These are phyloP conservation scores for Apophysomyces trapeziformis DNA, from an alignment of 371 early-diverging fungal genomes.

Conservation along the genomic window DNA sequence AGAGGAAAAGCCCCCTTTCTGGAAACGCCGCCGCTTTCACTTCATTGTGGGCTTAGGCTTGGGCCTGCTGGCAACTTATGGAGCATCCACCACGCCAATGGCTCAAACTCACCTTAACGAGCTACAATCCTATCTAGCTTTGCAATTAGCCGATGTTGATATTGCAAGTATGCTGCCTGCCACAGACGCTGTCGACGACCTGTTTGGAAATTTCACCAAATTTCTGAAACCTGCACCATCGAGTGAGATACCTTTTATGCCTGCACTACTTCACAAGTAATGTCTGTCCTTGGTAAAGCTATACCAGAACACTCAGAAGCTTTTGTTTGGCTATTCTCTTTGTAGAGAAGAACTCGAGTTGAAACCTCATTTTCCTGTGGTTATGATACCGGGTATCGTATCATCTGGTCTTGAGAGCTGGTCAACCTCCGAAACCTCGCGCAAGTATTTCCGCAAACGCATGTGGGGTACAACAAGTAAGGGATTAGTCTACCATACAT, in stretches of 20 bases:
- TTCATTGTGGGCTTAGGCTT: constrained; percentile 35
- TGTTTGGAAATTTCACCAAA: constrained; percentile 61
- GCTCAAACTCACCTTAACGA: constrained; percentile 35
- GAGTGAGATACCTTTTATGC: constrained; percentile 47
- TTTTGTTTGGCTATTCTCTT: too few species aligned
- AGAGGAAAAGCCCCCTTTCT: constrained; percentile 22
- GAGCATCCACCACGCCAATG: constrained; percentile 32
- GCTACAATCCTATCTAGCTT: constrained; percentile 32
- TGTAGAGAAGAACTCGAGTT: constrained; percentile 23
- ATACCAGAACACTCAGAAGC: too few species aligned
- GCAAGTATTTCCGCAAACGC: constrained; percentile 82
- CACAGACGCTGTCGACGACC: constrained; percentile 66
- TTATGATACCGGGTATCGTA: constrained; percentile 89
- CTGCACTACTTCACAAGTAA: constrained; percentile 45
- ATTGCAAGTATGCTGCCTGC: constrained; percentile 64
- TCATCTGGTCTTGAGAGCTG: constrained; percentile 90
- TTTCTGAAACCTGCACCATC: constrained; percentile 51
- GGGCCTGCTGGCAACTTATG: constrained; percentile 30
- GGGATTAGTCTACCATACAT: constrained; percentile 31
- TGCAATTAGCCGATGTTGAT: constrained; percentile 62
- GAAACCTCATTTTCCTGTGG: constrained; percentile 66
- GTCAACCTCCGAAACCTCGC: constrained; percentile 72
- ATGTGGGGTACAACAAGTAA: constrained; percentile 87
- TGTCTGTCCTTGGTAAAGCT: neutral
- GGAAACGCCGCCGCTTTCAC: constrained; percentile 28